Evolutionary conservation across 371 early-diverging fungal species (phyloP).

Genomic region (Actinomortierella wolfii): DNA sequence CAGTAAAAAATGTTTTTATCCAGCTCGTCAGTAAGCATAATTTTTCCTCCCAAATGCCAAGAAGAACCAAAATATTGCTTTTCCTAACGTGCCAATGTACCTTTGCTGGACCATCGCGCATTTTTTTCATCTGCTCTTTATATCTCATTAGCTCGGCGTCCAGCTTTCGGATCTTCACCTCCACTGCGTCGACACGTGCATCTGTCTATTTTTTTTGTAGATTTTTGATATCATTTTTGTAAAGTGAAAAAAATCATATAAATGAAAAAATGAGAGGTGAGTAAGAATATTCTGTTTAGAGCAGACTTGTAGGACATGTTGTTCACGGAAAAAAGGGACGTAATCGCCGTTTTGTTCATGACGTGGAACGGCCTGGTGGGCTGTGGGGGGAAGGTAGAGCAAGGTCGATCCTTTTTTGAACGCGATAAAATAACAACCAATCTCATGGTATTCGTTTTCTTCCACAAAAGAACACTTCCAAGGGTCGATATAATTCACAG

Average conservation of each 20-base stretch:
- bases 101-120: conserved; percentile 93
- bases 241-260: conserved; percentile 4
- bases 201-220: too few species aligned
- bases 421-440: too few species aligned
- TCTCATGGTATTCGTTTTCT: too few species aligned
- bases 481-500: too few species aligned
- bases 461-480: too few species aligned
- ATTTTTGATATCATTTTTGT: neutral
- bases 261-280: too few species aligned
- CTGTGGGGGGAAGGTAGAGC: too few species aligned
- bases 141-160: conserved; percentile 92
- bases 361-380: too few species aligned
- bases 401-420: too few species aligned
- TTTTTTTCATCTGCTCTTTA: conserved; percentile 90
- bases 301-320: neutral
- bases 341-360: conserved; percentile 18
- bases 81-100: conserved; percentile 59
- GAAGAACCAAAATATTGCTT: neutral
- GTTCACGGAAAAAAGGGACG: conserved; percentile 4
- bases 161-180: conserved; percentile 90
- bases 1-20: too few species aligned
- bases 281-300: neutral
- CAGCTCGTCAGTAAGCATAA: too few species aligned
- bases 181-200: conserved; percentile 81
- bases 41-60: neutral